Conservation (phyloP, 306 rosid species). For the Oxytropis ochrocephala region DNA sequence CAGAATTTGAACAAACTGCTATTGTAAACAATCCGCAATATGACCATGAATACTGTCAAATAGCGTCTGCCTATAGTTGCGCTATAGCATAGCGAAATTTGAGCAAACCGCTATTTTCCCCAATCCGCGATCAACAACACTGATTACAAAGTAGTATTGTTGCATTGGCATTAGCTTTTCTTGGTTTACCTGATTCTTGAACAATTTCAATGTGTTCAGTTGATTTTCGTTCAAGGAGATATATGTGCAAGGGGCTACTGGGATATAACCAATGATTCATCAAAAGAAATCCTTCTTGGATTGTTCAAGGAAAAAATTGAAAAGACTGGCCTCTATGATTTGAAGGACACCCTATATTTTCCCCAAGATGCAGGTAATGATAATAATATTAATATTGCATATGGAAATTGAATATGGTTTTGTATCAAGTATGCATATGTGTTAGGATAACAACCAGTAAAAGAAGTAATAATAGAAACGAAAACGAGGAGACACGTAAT, state of each 20-base stretch:
- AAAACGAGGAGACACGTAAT: no score
- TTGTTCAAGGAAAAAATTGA: conserved; percentile 62
- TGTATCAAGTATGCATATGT: background rate
- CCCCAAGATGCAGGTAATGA: conserved; percentile 66
- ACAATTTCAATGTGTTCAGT: conserved; percentile 39
- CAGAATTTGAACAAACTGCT: no score
- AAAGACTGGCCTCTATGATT: conserved; percentile 42
- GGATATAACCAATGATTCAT: conserved; percentile 45
- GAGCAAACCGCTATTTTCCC: no score
- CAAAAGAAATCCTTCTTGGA: conserved; percentile 41
- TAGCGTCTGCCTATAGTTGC: no score
- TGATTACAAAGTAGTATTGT: background rate
- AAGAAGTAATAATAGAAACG: no score
- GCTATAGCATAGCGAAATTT: no score
- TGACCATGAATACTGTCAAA: no score
- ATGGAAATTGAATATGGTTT: background rate
- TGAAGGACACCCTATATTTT: conserved; percentile 64
- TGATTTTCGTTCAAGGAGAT: conserved; percentile 49
- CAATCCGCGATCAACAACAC: no score
- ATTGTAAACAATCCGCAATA: no score
- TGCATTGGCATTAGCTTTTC: background rate
- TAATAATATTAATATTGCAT: background rate
- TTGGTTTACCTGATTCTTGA: background rate
- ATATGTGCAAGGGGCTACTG: conserved; percentile 85
- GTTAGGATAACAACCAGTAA: no score